phyloP scores from a whole-genome alignment of 2,329 filamentous ascomycete species.

The Fusarium sp. region DNA sequence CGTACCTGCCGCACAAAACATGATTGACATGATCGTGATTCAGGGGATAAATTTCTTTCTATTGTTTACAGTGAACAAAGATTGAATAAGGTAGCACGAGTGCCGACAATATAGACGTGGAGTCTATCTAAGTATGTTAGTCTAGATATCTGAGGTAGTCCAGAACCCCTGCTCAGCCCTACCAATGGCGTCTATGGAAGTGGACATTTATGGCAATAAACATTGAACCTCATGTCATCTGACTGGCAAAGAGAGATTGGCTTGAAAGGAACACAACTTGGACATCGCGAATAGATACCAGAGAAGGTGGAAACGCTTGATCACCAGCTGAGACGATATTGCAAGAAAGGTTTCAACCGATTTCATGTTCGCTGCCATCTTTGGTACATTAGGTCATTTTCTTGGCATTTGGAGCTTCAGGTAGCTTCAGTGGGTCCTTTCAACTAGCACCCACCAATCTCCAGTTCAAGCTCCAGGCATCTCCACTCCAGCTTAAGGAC shows the following conservation, averaged over 20 bases:
- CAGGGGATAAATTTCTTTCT: neutral
- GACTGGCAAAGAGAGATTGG: neutral
- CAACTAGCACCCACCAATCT: neutral
- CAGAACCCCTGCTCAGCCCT: slow-evolving; percentile 31
- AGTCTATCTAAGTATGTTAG: neutral
- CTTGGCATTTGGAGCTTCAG: too few relatives aligned
- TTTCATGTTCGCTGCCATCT: neutral
- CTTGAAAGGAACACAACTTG: neutral
- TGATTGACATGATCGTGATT: neutral
- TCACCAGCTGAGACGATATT: neutral
- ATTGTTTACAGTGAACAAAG: too few relatives aligned
- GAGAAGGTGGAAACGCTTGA: too few relatives aligned
- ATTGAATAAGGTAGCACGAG: too few relatives aligned
- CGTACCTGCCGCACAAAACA: neutral
- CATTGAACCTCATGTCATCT: neutral
- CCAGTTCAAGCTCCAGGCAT: neutral
- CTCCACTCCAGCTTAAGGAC: slow-evolving; percentile 6
- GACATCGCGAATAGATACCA: neutral
- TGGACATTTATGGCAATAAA: neutral
- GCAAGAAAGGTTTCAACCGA: neutral
- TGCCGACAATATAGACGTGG: neutral
- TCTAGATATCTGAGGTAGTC: too few relatives aligned
- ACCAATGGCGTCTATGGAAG: slow-evolving; percentile 5
- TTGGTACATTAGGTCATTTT: too few relatives aligned
- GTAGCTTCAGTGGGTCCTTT: neutral